Evolutionary conservation across 2,329 filamentous ascomycete genomes (phyloP).

Genomic region (Fusarium papillatum): DNA sequence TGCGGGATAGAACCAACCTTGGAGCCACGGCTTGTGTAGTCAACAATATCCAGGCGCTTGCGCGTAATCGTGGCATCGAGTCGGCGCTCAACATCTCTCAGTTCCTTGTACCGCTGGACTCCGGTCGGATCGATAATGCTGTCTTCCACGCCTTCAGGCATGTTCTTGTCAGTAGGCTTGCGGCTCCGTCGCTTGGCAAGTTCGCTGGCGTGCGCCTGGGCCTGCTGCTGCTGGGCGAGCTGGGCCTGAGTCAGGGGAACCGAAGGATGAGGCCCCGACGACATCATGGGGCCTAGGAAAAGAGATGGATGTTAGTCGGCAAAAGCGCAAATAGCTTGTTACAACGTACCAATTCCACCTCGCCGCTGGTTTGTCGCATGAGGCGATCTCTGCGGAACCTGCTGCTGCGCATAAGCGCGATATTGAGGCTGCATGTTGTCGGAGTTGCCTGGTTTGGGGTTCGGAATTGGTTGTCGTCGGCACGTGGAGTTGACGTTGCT

Average conservation of each 20-base stretch:
- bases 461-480: conserved; percentile 21
- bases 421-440: conserved; percentile 65
- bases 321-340: background rate
- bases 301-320: conserved; percentile 22
- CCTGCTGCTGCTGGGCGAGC: conserved; percentile 64
- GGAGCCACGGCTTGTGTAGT: conserved; percentile 80
- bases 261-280: conserved; percentile 63
- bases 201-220: conserved; percentile 69
- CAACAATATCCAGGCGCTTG: conserved; percentile 92
- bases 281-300: conserved; percentile 67
- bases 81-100: conserved; percentile 89
- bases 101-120: conserved; percentile 83
- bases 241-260: conserved; percentile 68
- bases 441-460: conserved; percentile 12
- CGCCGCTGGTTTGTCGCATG: conserved; percentile 63
- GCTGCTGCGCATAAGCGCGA: conserved; percentile 65
- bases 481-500: conserved; percentile 26
- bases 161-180: conserved; percentile 94
- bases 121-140: conserved; percentile 83
- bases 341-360: conserved; percentile 65
- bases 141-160: conserved; percentile 91
- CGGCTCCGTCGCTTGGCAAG: conserved; percentile 84
- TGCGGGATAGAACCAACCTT: conserved; percentile 64
- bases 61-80: conserved; percentile 95
- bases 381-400: conserved; percentile 62